phyloP scores from a whole-genome alignment of 139 green algal genomes.

The Auxenochlorella pyrenoidosa region DNA sequence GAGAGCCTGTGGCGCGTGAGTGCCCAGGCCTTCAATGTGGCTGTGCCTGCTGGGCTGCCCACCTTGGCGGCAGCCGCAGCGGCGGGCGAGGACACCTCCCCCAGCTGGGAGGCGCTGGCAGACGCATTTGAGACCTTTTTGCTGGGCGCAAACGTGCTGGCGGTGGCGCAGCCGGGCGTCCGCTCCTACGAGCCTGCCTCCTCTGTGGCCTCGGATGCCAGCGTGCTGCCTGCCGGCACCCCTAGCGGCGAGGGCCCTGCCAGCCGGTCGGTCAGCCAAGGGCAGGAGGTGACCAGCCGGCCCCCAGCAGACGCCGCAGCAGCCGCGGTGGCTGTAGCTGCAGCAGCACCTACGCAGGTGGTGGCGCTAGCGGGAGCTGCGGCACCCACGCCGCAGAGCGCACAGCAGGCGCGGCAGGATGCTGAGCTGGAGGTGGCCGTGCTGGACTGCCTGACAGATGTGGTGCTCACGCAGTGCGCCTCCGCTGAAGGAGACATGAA shows the following conservation, averaged over 20 bases:
- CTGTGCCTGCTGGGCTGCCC: conserved; percentile 71
- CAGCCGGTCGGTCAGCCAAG: not conserved
- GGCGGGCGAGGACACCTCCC: not conserved
- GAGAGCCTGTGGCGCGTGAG: conserved; percentile 75
- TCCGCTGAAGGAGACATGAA: conserved; percentile 60
- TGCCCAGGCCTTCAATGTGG: conserved; percentile 61
- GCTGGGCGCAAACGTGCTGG: conserved; percentile 43
- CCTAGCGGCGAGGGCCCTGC: not conserved
- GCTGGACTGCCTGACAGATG: conserved; percentile 81
- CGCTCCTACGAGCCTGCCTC: too few species aligned
- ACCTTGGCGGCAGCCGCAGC: conserved; percentile 46
- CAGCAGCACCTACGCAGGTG: not conserved
- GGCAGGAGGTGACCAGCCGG: not conserved
- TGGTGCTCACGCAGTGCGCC: conserved; percentile 63
- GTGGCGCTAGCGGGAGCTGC: not conserved
- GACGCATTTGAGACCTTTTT: conserved; percentile 72
- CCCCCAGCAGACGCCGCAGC: not conserved
- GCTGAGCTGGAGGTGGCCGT: conserved; percentile 70
- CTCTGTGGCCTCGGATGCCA: not conserved
- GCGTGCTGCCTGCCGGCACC: not conserved
- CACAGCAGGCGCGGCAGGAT: conserved; percentile 49
- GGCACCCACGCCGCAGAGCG: not conserved
- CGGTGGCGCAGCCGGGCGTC: not conserved
- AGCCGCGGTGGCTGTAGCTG: not conserved
- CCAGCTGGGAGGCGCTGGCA: conserved; percentile 60